Percentiles rank a stretch among this genome's conserved stretches.
Evolutionary conservation across 2,329 filamentous ascomycete genomes (phyloP).

Genomic region (Taxawa tesnikishii): DNA sequence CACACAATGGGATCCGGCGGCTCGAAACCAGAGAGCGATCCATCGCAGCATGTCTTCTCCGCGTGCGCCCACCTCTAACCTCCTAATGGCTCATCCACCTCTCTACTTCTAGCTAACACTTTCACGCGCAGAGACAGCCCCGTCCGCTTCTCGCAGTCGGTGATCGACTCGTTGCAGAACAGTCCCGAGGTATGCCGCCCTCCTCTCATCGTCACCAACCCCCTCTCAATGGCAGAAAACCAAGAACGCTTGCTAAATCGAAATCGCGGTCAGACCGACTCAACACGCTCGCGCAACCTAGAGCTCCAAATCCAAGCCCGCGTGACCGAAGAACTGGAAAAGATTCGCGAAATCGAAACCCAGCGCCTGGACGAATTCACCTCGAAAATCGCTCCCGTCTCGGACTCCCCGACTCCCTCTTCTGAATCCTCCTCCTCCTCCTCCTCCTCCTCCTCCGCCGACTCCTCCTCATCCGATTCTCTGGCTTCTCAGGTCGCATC

Average conservation of each 20-base stretch:
- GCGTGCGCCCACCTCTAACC: conserved; percentile 35
- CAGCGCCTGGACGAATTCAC: conserved; percentile 53
- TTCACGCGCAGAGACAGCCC: conserved; percentile 43
- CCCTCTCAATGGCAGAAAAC: conserved; percentile 7
- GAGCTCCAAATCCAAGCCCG: conserved; percentile 84
- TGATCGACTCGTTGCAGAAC: conserved; percentile 71
- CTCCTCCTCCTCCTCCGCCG: conserved; percentile 15
- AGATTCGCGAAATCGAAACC: conserved; percentile 59
- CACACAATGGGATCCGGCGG: conserved; percentile 46
- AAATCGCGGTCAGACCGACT: conserved; percentile 61
- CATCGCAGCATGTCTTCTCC: conserved; percentile 50
- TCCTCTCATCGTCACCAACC: no score
- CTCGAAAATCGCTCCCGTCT: conserved; percentile 33
- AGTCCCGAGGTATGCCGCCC: conserved; percentile 75
- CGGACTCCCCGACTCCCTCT: conserved; percentile 24
- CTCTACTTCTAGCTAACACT: no score
- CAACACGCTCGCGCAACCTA: conserved; percentile 67
- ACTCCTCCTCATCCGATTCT: conserved; percentile 13
- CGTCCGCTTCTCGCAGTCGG: conserved; percentile 63
- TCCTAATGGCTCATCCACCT: no score
- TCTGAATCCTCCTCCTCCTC: conserved; percentile 16
- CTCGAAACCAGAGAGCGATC: conserved; percentile 47
- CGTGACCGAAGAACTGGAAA: conserved; percentile 73
- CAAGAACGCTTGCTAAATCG: neutral
- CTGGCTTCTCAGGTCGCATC: conserved; percentile 15